A percentile compares a stretch with the other conserved stretches of the same genome.
phyloP scores from a whole-genome alignment of 2,329 filamentous ascomycete species.

The Colletotrichum phormii region DNA sequence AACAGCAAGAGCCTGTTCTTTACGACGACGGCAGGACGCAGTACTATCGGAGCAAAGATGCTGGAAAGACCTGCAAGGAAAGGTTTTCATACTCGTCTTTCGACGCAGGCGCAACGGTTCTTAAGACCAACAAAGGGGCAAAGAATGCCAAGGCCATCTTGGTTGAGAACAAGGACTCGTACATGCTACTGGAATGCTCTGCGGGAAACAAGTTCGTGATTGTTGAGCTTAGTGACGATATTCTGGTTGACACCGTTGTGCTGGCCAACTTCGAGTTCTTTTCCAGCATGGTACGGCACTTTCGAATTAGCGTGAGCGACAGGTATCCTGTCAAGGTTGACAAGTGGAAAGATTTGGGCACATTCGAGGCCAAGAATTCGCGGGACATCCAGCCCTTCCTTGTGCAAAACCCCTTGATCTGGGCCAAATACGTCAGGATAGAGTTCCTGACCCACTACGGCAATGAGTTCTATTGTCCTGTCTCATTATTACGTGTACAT shows the following conservation, averaged over 20 bases:
- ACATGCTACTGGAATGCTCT: constrained; percentile 94
- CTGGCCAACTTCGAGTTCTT: constrained; percentile 99
- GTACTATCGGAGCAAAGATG: constrained; percentile 84
- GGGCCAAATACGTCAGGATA: constrained; percentile 91
- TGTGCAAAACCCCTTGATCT: constrained; percentile 94
- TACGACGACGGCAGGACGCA: constrained; percentile 63
- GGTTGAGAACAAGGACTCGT: constrained; percentile 97
- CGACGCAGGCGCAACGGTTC: constrained; percentile 91
- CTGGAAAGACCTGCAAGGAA: constrained; percentile 97
- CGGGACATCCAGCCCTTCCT: constrained; percentile 95
- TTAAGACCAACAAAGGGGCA: constrained; percentile 88
- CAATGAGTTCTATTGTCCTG: constrained; percentile 95
- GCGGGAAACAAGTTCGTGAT: constrained; percentile 92
- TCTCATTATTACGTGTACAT: constrained; percentile 91
- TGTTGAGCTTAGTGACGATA: constrained; percentile 89
- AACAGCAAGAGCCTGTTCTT: constrained; percentile 53
- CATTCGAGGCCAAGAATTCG: constrained; percentile 91
- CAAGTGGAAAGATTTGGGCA: constrained; percentile 90
- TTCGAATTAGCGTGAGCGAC: constrained; percentile 92
- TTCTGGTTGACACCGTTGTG: constrained; percentile 93
- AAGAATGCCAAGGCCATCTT: constrained; percentile 91
- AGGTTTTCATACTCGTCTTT: constrained; percentile 98
- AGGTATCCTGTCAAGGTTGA: constrained; percentile 92
- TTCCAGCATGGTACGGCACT: constrained; percentile 93
- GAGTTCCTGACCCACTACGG: constrained; percentile 96